Evolutionary conservation across 2,329 filamentous ascomycete genomes (phyloP).

Genomic region (Penicillium decumbens): DNA sequence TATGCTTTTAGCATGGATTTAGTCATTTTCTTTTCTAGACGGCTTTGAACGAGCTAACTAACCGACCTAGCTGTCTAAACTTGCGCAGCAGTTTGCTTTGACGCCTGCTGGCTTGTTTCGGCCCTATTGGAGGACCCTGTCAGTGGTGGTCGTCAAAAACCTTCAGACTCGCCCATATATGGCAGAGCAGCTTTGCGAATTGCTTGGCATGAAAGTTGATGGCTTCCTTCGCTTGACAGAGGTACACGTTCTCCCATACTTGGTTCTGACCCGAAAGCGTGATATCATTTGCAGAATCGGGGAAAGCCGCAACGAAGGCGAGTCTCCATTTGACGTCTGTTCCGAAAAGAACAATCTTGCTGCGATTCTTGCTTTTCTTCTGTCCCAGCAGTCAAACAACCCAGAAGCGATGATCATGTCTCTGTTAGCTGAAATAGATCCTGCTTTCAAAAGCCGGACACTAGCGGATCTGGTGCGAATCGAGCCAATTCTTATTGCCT

Average conservation of each 20-base stretch:
- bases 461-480: constrained; percentile 66
- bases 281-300: constrained; percentile 80
- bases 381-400: constrained; percentile 60
- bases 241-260: constrained; percentile 74
- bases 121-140: constrained; percentile 84
- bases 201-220: constrained; percentile 69
- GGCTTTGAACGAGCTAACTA: constrained; percentile 2
- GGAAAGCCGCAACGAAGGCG: constrained; percentile 55
- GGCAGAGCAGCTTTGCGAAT: constrained; percentile 70
- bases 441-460: constrained; percentile 62
- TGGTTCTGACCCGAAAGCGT: constrained; percentile 71
- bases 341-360: constrained; percentile 56
- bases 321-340: constrained; percentile 58
- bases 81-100: constrained; percentile 62
- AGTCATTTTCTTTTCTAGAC: neutral
- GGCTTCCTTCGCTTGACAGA: constrained; percentile 74
- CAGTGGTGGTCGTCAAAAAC: constrained; percentile 76
- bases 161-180: constrained; percentile 76
- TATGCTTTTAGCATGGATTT: neutral
- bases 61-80: constrained; percentile 56
- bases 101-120: constrained; percentile 67
- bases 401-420: constrained; percentile 64
- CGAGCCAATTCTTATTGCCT: constrained; percentile 69
- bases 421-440: constrained; percentile 63
- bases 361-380: constrained; percentile 54